Percentiles rank a stretch among this genome's conserved stretches.
Conservation (phyloP, 208 protist species). For the Wallacemonas sp. region DNA sequence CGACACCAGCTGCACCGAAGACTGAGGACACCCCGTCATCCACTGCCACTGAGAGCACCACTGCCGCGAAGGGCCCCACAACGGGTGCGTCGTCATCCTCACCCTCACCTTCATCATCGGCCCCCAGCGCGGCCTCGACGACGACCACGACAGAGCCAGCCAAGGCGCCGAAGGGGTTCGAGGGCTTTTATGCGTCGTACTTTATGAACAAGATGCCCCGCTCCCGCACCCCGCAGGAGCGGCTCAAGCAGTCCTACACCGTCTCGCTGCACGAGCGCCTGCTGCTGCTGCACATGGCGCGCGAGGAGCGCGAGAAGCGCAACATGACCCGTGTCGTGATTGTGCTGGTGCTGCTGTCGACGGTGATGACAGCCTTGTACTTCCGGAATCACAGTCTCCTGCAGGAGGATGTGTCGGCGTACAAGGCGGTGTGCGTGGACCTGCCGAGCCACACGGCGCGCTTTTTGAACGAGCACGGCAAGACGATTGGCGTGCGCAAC, state of each 20-base stretch:
- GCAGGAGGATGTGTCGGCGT: conserved; percentile 47
- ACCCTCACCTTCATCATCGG: neutral
- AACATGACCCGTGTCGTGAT: conserved; percentile 28
- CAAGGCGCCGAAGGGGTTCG: conserved; percentile 64
- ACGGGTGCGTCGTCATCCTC: too few species aligned
- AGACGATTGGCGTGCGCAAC: conserved; percentile 52
- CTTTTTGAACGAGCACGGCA: conserved; percentile 56
- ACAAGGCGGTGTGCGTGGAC: conserved; percentile 56
- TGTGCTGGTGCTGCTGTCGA: conserved; percentile 33
- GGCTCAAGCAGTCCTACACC: conserved; percentile 46
- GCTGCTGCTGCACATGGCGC: conserved; percentile 43
- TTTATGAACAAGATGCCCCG: conserved; percentile 47
- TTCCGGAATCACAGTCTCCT: conserved; percentile 38
- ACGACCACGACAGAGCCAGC: conserved; percentile 17
- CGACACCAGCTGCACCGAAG: neutral
- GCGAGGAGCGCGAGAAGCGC: conserved; percentile 27
- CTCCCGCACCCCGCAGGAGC: conserved; percentile 38
- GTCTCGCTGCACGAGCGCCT: conserved; percentile 62
- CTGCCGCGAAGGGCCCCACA: neutral
- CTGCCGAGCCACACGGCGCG: conserved; percentile 45
- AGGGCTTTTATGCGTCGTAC: conserved; percentile 59
- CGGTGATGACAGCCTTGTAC: conserved; percentile 30
- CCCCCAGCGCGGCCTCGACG: neutral
- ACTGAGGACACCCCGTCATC: neutral
- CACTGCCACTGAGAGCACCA: neutral